A percentile compares a stretch with the other conserved stretches of the same genome.
Evolutionary conservation across 345 rosid genomes (phyloP).

Genomic region (Iberis pinnata): DNA sequence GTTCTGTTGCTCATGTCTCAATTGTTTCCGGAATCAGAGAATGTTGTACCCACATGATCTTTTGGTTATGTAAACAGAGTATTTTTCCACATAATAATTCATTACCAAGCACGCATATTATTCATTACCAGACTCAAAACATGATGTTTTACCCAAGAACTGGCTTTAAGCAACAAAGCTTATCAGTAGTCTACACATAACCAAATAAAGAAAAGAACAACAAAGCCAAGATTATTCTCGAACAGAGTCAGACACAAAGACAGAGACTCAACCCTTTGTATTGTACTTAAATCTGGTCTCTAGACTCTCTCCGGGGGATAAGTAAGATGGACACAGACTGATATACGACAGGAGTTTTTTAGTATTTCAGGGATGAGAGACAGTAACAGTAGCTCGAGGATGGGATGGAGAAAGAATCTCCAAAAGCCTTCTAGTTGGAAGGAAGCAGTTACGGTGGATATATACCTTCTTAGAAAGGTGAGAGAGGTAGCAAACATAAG

Average conservation of each 20-base stretch:
- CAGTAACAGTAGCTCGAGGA: conserved; percentile 23
- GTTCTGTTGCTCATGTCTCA: conserved; percentile 37
- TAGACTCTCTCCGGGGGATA: conserved; percentile 20
- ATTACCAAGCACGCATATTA: conserved; percentile 13
- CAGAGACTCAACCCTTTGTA: conserved; percentile 14
- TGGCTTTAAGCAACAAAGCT: conserved; percentile 22
- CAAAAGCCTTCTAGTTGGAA: conserved; percentile 28
- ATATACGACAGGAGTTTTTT: conserved; percentile 18
- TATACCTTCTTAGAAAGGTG: conserved; percentile 30
- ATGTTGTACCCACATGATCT: conserved; percentile 54
- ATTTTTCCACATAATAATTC: too few species aligned
- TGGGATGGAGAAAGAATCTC: conserved; percentile 26
- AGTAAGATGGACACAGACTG: conserved; percentile 22
- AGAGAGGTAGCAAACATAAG: conserved; percentile 12
- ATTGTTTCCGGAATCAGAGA: conserved; percentile 34
- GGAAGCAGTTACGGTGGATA: conserved; percentile 27
- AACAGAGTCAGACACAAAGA: conserved; percentile 18
- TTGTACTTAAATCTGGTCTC: conserved; percentile 10
- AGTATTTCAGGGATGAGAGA: conserved; percentile 30
- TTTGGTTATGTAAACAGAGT: conserved; percentile 15
- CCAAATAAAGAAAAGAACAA: too few species aligned
- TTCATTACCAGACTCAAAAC: conserved; percentile 24
- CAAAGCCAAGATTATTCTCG: conserved; percentile 22
- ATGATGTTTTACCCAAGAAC: conserved; percentile 17
- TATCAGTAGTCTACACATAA: conserved; percentile 19